Base-by-base conservation (phyloP, 2,329 filamentous ascomycete genomes). In the Chalara sp. region DNA sequence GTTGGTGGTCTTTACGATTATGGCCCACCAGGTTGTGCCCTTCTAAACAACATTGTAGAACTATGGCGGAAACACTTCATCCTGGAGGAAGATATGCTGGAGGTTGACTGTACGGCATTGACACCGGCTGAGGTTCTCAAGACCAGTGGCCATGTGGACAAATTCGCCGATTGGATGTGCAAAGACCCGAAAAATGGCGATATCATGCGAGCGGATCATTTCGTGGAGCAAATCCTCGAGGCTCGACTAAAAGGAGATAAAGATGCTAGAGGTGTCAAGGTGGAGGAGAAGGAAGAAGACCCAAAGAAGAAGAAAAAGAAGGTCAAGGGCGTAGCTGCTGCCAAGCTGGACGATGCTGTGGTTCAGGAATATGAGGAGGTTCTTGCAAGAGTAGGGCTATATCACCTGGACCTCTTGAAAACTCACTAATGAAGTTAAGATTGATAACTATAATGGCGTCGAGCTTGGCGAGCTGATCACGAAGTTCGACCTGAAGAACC, bases 131-230 rank as follows among this genome's bases (percentile, higher is more conserved):
- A 93, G 45, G 89, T 99, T 37, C 81, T 99, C 65, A 95, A 97
- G 79, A 96, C 92, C 49, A 88, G 83, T 68, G 93, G 93, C 57
- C 93, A 99, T 73, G 93, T 97, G 58, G 92, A 96, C 70, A 95
- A 95, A 72, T 97, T 97, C 51, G 64, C 63, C 11, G 92, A 97
- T 70, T 97, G 88, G 89, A 96, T 97, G 91, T 96, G 89, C 83
- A 96, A 95, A 72, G 93, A 99, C 70, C 89, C 92, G 56, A 95
- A 95, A 79, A 96, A 86, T 63, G 93, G 93, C 67, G 93, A 99
- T 70, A 96, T 96, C 65, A 83, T 99, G 68, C 84, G 93, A 61
- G 90, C 93, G 52, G 93, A 99, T 67, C 93, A 99, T 74, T 81
- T 97, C 63, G 91, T 99, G 59, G 91, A 97, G 76, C 89, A 95